Base-by-base conservation (phyloP, 345 rosid genomes). In the Bruguiera parviflora region DNA sequence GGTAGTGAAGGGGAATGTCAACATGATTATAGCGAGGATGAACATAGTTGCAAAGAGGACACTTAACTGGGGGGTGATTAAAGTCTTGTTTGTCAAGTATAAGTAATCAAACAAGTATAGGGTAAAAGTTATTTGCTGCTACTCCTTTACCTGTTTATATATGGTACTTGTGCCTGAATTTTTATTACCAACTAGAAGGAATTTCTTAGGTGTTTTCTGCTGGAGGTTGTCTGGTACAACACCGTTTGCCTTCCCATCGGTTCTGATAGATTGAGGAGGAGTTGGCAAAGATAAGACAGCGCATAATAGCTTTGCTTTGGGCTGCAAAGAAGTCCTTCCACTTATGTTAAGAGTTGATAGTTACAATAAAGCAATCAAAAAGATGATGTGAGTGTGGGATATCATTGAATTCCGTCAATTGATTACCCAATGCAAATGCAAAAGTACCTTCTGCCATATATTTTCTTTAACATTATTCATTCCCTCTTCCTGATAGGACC, bases 111-210 rank as follows among this genome's bases (percentile, higher is more conserved):
- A 55, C 2, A 62, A 61, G 49, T 6, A 61, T 29, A 37, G 37
- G 31, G 55, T 27, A 2, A 43, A 56, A 8, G 19, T 27, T 59
- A 15, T 68, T 29, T 59, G 31, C 25, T 57, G 43, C 62, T 39
- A 19, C 53, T 19, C 22, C 31, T 73, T 71, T 64, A 88, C 99
- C 86, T 94, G 93, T 80, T 91, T 94, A 79, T 87, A 89, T 65
- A 94, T 75, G 53, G 99, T 87, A 70, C 96, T 82, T 2, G 93
- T 85, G 75, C 99, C 99, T 32, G 96, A 88, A 64, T 88, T 88
- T 71, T 77, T 81, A 55, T 69, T 73, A 72, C 96, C 97, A 31
- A 92, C 83, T 57, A 95, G 85, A 76, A 95, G 91, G 77, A 89
- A 83, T 66, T 79, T 92, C 62, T 53, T 64, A 64, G 82, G 77